phyloP scores from a whole-genome alignment of 129 eudicot genomes.

The Tanacetum coccineum region DNA sequence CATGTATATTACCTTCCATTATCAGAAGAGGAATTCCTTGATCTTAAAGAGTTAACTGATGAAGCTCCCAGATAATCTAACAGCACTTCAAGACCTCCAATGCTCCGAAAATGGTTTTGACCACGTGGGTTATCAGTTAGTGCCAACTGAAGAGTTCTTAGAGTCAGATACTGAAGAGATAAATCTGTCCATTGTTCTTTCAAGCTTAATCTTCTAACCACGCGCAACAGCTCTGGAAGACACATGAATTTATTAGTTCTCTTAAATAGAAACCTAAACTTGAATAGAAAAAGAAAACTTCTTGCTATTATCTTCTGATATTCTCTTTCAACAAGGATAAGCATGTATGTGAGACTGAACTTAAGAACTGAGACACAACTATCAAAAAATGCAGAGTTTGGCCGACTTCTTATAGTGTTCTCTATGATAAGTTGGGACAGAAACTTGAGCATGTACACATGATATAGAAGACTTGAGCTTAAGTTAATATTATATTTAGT shows the following conservation, averaged over 20 bases:
- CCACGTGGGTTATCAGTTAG: slow-evolving; percentile 79
- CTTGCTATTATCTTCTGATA: neutral
- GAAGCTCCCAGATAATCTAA: slow-evolving; percentile 88
- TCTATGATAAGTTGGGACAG: too few species aligned
- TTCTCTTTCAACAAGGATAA: slow-evolving; percentile 15
- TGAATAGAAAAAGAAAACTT: slow-evolving; percentile 7
- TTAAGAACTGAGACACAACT: slow-evolving; percentile 3
- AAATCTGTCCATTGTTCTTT: slow-evolving; percentile 73
- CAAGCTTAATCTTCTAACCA: slow-evolving; percentile 73
- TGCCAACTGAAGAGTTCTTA: slow-evolving; percentile 78
- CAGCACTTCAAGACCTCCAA: slow-evolving; percentile 97
- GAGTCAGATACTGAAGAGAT: slow-evolving; percentile 70
- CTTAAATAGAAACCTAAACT: slow-evolving; percentile 4
- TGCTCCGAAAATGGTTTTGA: slow-evolving; percentile 98
- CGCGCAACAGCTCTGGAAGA: slow-evolving; percentile 83
- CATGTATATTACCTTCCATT: slow-evolving; percentile 41
- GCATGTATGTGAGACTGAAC: slow-evolving; percentile 8
- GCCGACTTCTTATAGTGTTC: too few species aligned
- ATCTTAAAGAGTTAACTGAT: slow-evolving; percentile 45
- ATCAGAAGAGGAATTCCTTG: slow-evolving; percentile 34
- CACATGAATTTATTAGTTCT: slow-evolving; percentile 21
- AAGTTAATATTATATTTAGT: too few species aligned
- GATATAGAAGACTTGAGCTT: too few species aligned
- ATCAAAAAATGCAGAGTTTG: too few species aligned
- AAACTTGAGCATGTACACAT: too few species aligned